Evolutionary conservation across 352 stramenopile genomes (phyloP), one percentile per base, ranked within the genome.

Genomic region (Phytophthora cactorum): DNA sequence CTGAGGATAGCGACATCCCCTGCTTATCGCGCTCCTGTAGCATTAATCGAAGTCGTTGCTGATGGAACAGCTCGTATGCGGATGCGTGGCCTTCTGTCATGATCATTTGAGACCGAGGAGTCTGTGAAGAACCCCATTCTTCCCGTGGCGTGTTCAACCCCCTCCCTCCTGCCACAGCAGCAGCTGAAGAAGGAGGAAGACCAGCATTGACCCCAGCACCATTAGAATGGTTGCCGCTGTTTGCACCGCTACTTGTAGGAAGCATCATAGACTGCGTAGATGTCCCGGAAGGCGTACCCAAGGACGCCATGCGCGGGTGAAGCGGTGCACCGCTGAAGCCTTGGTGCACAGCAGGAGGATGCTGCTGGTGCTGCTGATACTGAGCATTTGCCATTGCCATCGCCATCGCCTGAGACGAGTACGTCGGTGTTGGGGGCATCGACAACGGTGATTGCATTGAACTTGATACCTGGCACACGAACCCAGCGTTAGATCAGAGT

Each of bases 81-180:
- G 85, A 93, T 28, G 87, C 84, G 34, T 96, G 88, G 9, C 82
- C 86, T 57, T 93, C 88, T 0, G 86, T 91, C 69, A 93, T 72
- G 36, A 92, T 89, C 79, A 95, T 81, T 52, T 93, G 86, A 52
- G 84, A 93, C 12, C 85, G 85, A 50, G 88, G 88, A 44, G 86
- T 95, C 63, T 94, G 84, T 61, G 86, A 94, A 28, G 86, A 92
- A 63, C 88, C 88, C 88, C 88, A 96, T 46, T 96, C 88, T 82
- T 96, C 88, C 52, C 86, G 70, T 66, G 88, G 84, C 5, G 87
- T 95, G 45, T 87, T 82, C 15, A 93, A 63, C 31, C 72, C 72
- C 58, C 79, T 90, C 2, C 71, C 81, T 15, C 72, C 60, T n/a
- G 75, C 59, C 34, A 55, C 70, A 3, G 77, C 53, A 38, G 59